Evolutionary conservation across 2,329 filamentous ascomycete genomes (phyloP).

Genomic region (Blastomyces emzantsi): DNA sequence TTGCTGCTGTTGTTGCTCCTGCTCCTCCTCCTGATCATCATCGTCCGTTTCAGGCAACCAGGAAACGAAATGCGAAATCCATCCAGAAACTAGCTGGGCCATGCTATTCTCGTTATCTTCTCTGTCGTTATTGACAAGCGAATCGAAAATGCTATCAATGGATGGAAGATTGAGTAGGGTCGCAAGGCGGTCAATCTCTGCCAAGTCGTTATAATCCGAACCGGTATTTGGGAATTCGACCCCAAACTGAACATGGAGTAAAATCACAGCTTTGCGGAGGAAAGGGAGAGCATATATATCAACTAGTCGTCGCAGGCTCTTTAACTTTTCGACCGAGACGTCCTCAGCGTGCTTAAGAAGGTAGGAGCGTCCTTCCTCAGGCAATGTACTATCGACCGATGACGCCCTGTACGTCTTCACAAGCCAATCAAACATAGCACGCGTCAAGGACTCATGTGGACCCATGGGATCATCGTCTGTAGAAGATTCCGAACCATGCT

Average conservation of each 20-base stretch:
- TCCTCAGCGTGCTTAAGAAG: slow-evolving; percentile 26
- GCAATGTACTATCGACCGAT: neutral
- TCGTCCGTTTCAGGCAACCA: slow-evolving; percentile 21
- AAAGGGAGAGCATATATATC: slow-evolving; percentile 84
- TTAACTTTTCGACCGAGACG: slow-evolving; percentile 19
- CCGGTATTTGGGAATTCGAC: slow-evolving; percentile 72
- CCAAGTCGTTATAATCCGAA: slow-evolving; percentile 33
- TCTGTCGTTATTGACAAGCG: slow-evolving; percentile 38
- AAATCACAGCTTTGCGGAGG: slow-evolving; percentile 71
- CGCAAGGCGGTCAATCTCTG: slow-evolving; percentile 75
- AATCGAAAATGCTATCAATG: slow-evolving; percentile 67
- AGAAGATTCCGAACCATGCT: slow-evolving; percentile 22
- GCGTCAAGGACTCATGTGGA: slow-evolving; percentile 24
- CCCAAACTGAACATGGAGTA: slow-evolving; percentile 80
- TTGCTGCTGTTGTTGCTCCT: neutral
- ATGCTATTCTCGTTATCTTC: slow-evolving; percentile 35
- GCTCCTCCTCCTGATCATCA: neutral
- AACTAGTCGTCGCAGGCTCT: slow-evolving; percentile 37
- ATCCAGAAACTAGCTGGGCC: slow-evolving; percentile 51
- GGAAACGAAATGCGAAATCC: slow-evolving; percentile 52
- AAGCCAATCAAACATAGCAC: slow-evolving; percentile 32
- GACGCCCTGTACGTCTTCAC: slow-evolving; percentile 19
- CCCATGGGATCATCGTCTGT: slow-evolving; percentile 23
- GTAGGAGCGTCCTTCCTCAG: neutral
- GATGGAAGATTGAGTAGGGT: slow-evolving; percentile 65